Evolutionary conservation across 2,329 filamentous ascomycete genomes (phyloP).

Genomic region (Xylariomycetidae sp.): DNA sequence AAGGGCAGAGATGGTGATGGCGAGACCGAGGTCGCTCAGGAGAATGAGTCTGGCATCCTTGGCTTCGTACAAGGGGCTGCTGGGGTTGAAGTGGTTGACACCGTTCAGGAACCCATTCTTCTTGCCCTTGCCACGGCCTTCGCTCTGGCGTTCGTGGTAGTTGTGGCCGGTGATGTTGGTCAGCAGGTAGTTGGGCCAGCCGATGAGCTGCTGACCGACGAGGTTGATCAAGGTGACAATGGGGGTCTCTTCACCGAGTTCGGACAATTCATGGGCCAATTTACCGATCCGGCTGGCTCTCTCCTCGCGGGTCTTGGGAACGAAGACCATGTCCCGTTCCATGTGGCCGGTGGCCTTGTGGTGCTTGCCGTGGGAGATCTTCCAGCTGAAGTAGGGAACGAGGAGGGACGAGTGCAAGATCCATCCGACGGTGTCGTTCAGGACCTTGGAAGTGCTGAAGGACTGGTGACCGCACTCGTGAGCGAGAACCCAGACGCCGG

Average conservation of each 20-base stretch:
- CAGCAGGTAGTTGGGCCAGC: slow-evolving; percentile 89
- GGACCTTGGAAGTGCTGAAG: slow-evolving; percentile 84
- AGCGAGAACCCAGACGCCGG: slow-evolving; percentile 91
- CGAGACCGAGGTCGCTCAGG: slow-evolving; percentile 78
- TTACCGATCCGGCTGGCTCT: slow-evolving; percentile 72
- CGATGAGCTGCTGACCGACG: slow-evolving; percentile 79
- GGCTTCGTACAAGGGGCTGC: slow-evolving; percentile 84
- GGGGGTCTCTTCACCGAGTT: slow-evolving; percentile 93
- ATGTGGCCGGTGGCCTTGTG: slow-evolving; percentile 98
- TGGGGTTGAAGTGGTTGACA: slow-evolving; percentile 93
- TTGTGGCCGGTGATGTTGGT: slow-evolving; percentile 96
- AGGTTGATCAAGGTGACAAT: slow-evolving; percentile 72
- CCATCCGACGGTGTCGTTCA: slow-evolving; percentile 94
- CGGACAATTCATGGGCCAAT: slow-evolving; percentile 73
- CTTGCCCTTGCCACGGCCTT: slow-evolving; percentile 93
- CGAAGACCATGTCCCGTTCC: slow-evolving; percentile 97
- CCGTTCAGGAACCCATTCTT: slow-evolving; percentile 72
- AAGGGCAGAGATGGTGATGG: slow-evolving; percentile 57
- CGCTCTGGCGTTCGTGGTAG: slow-evolving; percentile 82
- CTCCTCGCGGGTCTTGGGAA: slow-evolving; percentile 84
- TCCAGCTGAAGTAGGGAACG: slow-evolving; percentile 99
- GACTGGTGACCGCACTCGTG: slow-evolving; percentile 98
- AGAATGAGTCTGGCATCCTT: slow-evolving; percentile 85
- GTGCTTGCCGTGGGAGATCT: slow-evolving; percentile 98
- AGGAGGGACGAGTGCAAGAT: slow-evolving; percentile 81